Base-by-base conservation (phyloP, 768 basidiomycete species). In the Tulasnella sp. region DNA sequence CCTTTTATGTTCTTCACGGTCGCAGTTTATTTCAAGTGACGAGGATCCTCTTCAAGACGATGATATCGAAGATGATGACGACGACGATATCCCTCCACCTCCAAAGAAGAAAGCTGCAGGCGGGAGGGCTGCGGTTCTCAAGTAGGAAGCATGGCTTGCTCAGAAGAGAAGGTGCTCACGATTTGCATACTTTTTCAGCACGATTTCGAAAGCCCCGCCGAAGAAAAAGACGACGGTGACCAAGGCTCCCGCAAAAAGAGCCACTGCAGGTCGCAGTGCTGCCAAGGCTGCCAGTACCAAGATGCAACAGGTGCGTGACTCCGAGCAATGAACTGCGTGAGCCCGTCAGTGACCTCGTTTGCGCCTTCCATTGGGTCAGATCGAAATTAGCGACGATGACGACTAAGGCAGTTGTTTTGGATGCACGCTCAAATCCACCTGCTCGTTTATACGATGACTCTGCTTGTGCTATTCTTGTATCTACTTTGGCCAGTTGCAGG, bases 111-210 rank as follows among this genome's bases (percentile, higher is more conserved):
- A 91, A 36, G 90, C 74, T 24, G 56, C 42, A 18, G 52, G 39
- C 58, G 76, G 88, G 82, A 87, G 93, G 75, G 90, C 91, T 34
- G 90, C 92, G 14, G 89, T 91, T 19, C 84, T 92, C 46, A 92
- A 89, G 93, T 92, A 82, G 86, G 81, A 14, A 7, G 1, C 77
- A 56, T n/a, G 46, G 31, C 39, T 27, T 81, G 62, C 18, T 75
- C n/a, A 38, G 27, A 38, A 34, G 7, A 31, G 21, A 75, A n/a
- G 21, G 6, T 68, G 16, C 10, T 81, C 38, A 68, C 24, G 1
- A 12, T 40, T 14, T 34, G 76, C n/a, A 34, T 8, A 14, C 24
- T 46, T 42, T 36, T 31, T 44, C n/a, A 83, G 84, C 76, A 82
- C 83, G 21, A 85, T 90, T 3, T 87, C 90, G 1, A 89, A 87